Evolutionary conservation across 495 filamentous ascomycete genomes (phyloP), one percentile per base, ranked within the genome.

Genomic region (Aspergillus hancockii): DNA sequence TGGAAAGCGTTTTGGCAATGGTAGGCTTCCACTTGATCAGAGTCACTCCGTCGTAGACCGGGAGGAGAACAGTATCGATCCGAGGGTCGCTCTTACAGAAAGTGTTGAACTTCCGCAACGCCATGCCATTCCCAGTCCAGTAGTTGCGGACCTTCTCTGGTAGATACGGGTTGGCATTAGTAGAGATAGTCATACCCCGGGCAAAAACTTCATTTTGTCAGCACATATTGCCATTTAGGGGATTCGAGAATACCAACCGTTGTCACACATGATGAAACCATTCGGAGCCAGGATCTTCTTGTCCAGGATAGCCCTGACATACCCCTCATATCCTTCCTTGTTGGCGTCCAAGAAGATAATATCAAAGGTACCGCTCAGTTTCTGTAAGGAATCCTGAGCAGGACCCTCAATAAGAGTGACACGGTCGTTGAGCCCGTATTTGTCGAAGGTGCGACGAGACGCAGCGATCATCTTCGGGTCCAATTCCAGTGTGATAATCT

Each of bases 21-120:
- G 21, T 14, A 25, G 46, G 46, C 49, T 54, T 54, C 52, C 52
- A 54, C 34, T 23, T 54, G 52, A 54, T 54, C 34, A 32, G 52
- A 22, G 52, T 54, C 0, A 54, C 52, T 14, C 52, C 52, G 19
- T 54, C 34, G 52, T 32, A 54, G 9, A 54, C 34, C 7, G 52
- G 52, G 16, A 54, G 34, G 23, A 54, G n/a, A 16, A 40, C 19
- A 10, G 14, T 14, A 10, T 38, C 52, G 18, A 54, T 32, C 16
- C 52, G 52, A 19, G 14, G 8, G 34, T 54, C 52, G 10, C 10
- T 23, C n/a, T 32, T 32, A 9, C 18, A 23, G 34, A 22, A 41
- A 3, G 30, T 40, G 52, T 54, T 54, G 52, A 54, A 54, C 52
- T 41, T 41, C 12, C 31, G 31, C 30, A 52, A 30, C 14, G 49